Percentiles rank a stretch among this genome's conserved stretches.
These are phyloP conservation scores for Claviceps monticola DNA, from an alignment of 2,329 filamentous ascomycete species.

Conservation along the genomic window DNA sequence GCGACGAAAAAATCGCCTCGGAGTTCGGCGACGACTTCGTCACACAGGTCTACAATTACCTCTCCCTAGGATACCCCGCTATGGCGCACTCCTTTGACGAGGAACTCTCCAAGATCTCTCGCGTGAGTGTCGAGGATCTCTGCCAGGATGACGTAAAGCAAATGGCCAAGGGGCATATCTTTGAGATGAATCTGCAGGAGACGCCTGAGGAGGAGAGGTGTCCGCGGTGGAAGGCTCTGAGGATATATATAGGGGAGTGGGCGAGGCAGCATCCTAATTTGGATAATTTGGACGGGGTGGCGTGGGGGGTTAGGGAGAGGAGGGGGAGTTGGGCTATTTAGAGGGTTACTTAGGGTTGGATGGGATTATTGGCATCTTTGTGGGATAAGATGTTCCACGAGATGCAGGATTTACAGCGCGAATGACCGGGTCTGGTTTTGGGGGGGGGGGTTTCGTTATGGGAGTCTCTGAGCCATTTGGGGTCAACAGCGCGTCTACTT, in stretches of 20 bases:
- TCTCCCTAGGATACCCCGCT: conserved; percentile 82
- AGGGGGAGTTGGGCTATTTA: conserved; percentile 62
- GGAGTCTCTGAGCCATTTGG: too few species aligned
- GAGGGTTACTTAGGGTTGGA: background rate
- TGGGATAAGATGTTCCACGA: too few species aligned
- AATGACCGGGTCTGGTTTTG: too few species aligned
- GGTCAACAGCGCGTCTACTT: too few species aligned
- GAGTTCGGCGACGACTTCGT: conserved; percentile 79
- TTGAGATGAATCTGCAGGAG: conserved; percentile 33
- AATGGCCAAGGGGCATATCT: conserved; percentile 59
- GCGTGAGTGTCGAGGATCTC: conserved; percentile 54
- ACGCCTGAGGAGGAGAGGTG: conserved; percentile 37
- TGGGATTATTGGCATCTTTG: too few species aligned
- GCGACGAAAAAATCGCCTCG: conserved; percentile 36
- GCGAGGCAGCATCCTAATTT: conserved; percentile 72
- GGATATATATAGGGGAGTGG: conserved; percentile 79
- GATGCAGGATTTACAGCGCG: too few species aligned
- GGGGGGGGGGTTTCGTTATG: too few species aligned
- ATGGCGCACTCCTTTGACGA: conserved; percentile 72
- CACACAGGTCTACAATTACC: conserved; percentile 94
- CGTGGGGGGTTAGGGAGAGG: conserved; percentile 55
- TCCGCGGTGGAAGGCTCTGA: conserved; percentile 70
- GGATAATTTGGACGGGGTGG: conserved; percentile 41
- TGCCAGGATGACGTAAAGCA: conserved; percentile 51
- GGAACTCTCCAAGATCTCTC: conserved; percentile 71